Conservation (phyloP, 805 yeast species). For the Ogataea glucozyma region DNA sequence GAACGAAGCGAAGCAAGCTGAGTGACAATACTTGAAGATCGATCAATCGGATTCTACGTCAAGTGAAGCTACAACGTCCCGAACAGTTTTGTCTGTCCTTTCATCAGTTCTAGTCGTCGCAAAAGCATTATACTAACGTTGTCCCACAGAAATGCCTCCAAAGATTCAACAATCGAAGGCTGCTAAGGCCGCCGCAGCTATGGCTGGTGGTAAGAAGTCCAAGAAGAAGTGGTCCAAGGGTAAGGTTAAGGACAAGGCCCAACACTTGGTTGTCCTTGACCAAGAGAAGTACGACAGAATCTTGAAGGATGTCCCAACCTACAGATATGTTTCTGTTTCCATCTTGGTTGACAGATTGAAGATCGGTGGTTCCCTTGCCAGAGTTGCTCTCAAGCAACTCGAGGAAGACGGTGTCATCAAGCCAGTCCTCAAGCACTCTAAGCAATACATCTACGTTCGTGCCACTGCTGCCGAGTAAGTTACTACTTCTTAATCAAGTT, state of each 20-base stretch:
- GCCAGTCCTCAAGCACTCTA: slow-evolving; percentile 92
- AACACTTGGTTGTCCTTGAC: slow-evolving; percentile 94
- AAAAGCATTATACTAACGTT: slow-evolving; percentile 23
- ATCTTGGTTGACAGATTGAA: slow-evolving; percentile 98
- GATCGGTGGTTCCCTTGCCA: slow-evolving; percentile 98
- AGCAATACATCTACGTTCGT: slow-evolving; percentile 93
- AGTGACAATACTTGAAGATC: neutral
- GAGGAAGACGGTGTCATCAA: slow-evolving; percentile 93
- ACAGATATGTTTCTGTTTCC: slow-evolving; percentile 97
- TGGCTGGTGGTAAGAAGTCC: slow-evolving; percentile 99
- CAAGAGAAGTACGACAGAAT: slow-evolving; percentile 99
- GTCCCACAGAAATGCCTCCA: slow-evolving; percentile 83
- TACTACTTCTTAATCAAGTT: slow-evolving; percentile 15
- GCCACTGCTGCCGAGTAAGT: slow-evolving; percentile 67
- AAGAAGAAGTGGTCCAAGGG: slow-evolving; percentile 99
- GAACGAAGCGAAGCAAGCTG: neutral
- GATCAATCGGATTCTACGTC: slow-evolving; percentile 8
- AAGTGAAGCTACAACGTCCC: no score
- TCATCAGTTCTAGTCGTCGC: no score
- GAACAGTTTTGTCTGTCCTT: no score
- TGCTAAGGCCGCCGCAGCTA: slow-evolving; percentile 99
- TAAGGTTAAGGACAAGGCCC: slow-evolving; percentile 99
- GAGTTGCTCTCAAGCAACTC: slow-evolving; percentile 95
- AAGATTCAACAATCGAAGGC: slow-evolving; percentile 99
- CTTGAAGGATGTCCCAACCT: slow-evolving; percentile 98